Base-by-base conservation (phyloP, 1,284 basidiomycete genomes). In the Cronartium ribicola region DNA sequence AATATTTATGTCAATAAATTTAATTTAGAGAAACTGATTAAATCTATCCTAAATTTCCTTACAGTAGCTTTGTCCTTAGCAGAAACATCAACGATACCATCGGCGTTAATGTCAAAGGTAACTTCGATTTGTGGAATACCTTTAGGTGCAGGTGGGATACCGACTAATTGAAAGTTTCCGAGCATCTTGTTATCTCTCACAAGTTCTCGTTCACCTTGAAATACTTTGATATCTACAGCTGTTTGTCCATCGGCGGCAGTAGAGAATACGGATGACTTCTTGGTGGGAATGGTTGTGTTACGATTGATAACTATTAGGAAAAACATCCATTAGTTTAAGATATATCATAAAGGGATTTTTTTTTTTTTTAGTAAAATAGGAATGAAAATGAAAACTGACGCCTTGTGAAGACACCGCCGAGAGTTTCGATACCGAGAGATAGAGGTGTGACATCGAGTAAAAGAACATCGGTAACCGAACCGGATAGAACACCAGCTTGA, bases 71-170 rank as follows among this genome's bases (percentile, higher is more conserved):
- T 96, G 86, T 98, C 87, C 86, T 94, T 92, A 73, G 95, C 95
- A 46, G 87, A 89, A 77, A 98, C 95, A 82, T 98, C 92, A 80
- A 98, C 94, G 78, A 98, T 97, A 85, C 94, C 94, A 78, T 92
- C 93, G 79, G 94, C 94, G 82, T 98, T 94, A 77, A 98, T 97
- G 84, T 98, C 95, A 81, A 98, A 98, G 76, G 93, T 96, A 83
- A 98, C 97, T 83, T 96, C 93, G 79, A 98, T 94, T 84, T 98
- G 95, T 78, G 95, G 95, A 76, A 98, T 90, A 83, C 95, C 95
- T 85, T 97, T 96, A 77, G 94, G 92, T 14, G 94, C 95, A 55
- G 95, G 95, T 59, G 95, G 95, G 77, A 98, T 94, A 74, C 95
- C 94, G 76, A 93, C 91, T 76, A 98, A 90, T 85, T 97, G 94